Evolutionary conservation across 352 stramenopile genomes (phyloP).

Genomic region (Thalassiosira hispida): DNA sequence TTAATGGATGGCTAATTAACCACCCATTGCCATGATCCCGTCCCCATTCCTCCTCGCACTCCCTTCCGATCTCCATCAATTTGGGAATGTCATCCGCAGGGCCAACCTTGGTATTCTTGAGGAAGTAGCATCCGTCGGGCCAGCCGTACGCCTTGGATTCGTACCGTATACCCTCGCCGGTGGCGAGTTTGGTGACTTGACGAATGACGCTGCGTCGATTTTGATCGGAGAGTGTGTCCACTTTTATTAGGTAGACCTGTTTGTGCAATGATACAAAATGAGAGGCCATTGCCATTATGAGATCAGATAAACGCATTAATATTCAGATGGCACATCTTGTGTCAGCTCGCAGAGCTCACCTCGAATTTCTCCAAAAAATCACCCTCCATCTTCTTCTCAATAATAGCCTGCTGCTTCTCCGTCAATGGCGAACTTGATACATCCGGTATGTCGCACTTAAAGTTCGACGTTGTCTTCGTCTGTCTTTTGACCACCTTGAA

Average conservation of each 20-base stretch:
- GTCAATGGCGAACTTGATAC: conserved; percentile 32
- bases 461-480: conserved; percentile 12
- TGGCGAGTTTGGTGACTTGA: conserved; percentile 70
- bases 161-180: conserved; percentile 74
- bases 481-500: conserved; percentile 15
- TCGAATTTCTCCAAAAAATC: conserved; percentile 57
- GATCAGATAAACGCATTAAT: too few relatives aligned
- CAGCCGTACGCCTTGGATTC: conserved; percentile 67
- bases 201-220: conserved; percentile 73
- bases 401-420: conserved; percentile 21
- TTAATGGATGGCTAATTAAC: conserved; percentile 78
- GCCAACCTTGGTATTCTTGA: conserved; percentile 55
- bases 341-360: conserved; percentile 18
- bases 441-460: conserved; percentile 40
- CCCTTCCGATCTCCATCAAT: conserved; percentile 54
- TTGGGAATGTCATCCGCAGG: conserved; percentile 64
- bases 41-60: conserved; percentile 64
- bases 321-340: too few relatives aligned
- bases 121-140: conserved; percentile 65
- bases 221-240: conserved; percentile 58
- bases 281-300: neutral
- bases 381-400: conserved; percentile 40
- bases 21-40: conserved; percentile 81
- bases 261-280: neutral
- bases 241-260: conserved; percentile 60